Base-by-base conservation (phyloP, 2,329 filamentous ascomycete genomes). In the Nannizzia gypsea region DNA sequence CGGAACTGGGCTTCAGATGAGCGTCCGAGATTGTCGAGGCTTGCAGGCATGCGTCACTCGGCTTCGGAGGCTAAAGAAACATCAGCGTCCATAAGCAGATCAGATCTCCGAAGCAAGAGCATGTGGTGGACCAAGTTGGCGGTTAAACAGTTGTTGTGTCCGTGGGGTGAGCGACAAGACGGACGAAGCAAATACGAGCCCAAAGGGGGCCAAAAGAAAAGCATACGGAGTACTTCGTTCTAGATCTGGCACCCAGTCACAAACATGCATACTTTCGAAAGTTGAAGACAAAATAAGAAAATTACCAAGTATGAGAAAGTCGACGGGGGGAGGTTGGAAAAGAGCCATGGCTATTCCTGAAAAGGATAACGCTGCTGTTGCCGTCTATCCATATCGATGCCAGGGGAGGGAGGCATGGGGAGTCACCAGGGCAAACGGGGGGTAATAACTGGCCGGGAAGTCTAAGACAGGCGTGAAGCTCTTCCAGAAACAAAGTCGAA, bases 121-220 rank as follows among this genome's bases (percentile, higher is more conserved):
- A 24, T 24, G 42, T 46, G 26, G 48, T 24, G 48, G 48, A 28
- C 48, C 48, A 13, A 52, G 24, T 28, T 52, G 26, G 48, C 48
- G 48, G 48, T 31, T 52, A 22, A 31, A 22, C 48, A 52, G 22
- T 8, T 46, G 4, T 13, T 52, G 22, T 52, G 13, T 13, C 48
- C 48, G 48, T 52, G 48, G 48, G 48, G 48, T 52, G n/a, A 42
- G 15, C 2, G 48, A 52, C 22, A 15, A 9, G 22, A 24, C 22
- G 26, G 48, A 52, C 22, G 22, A 28, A 42, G 38, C 38, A 31
- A 52, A 52, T 26, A 52, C 22, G 48, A 31, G 48, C 6, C 20
- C 13, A 31, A n/a, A 31, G 48, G 48, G 48, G 48, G 48, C 48
- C 48, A 52, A 52, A 52, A 52, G 48, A 13, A 31, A 52, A 52